These are phyloP conservation scores for Aquilaria malaccensis DNA, from an alignment of 345 rosid species.

Conservation along the genomic window DNA sequence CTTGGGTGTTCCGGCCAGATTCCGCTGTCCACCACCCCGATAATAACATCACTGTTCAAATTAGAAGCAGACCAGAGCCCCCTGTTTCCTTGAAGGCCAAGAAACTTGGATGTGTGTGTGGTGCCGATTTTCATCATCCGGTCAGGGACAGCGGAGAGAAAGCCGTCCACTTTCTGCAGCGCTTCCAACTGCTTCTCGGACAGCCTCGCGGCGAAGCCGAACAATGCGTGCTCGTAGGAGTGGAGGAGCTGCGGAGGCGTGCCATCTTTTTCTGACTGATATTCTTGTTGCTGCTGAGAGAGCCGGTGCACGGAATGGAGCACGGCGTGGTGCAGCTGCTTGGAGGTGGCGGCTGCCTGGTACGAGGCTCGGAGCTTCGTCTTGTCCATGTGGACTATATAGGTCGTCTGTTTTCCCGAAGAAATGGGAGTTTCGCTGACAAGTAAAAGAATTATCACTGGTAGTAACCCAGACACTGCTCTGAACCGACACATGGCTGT, in stretches of 20 bases:
- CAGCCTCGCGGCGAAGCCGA: slow-evolving; percentile 67
- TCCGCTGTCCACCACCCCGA: slow-evolving; percentile 67
- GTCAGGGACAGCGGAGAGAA: slow-evolving; percentile 50
- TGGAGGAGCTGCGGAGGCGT: slow-evolving; percentile 40
- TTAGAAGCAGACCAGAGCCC: slow-evolving; percentile 47
- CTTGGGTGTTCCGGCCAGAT: slow-evolving; percentile 78
- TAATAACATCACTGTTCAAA: slow-evolving; percentile 46
- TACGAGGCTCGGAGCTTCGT: no score
- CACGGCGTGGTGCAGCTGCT: no score
- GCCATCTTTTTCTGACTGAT: slow-evolving; percentile 14
- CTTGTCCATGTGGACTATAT: no score
- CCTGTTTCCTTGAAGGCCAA: slow-evolving; percentile 42
- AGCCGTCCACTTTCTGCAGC: slow-evolving; percentile 41
- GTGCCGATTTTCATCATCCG: slow-evolving; percentile 57
- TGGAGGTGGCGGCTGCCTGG: no score
- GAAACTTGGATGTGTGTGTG: slow-evolving; percentile 54
- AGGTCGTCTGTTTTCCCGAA: no score
- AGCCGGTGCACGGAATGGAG: no score
- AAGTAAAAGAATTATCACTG: no score
- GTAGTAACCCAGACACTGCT: no score
- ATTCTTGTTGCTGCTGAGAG: no score
- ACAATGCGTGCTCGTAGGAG: slow-evolving; percentile 42
- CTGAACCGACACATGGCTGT: neutral
- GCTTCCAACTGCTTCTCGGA: slow-evolving; percentile 37
- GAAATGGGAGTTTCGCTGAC: no score